Conservation (phyloP, 805 yeast species). For the Blastobotrys peoriensis region DNA sequence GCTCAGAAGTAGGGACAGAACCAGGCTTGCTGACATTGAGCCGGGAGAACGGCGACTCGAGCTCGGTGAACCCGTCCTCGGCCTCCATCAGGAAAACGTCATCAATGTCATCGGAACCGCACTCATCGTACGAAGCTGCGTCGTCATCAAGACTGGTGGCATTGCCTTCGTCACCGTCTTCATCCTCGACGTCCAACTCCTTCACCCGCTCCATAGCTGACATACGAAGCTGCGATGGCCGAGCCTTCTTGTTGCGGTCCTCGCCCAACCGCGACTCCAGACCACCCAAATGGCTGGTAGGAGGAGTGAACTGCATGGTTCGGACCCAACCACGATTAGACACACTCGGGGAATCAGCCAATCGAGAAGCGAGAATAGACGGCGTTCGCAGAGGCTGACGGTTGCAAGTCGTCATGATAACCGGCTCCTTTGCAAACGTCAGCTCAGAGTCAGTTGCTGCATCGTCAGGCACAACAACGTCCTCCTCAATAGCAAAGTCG, state of each 20-base stretch:
- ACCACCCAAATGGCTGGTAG: conserved; percentile 8
- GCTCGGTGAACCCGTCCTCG: conserved; percentile 5
- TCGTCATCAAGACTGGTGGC: conserved; percentile 9
- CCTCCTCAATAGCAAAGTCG: conserved; percentile 2
- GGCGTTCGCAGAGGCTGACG: conserved; percentile 31
- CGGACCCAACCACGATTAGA: conserved; percentile 20
- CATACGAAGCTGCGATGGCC: conserved; percentile 11
- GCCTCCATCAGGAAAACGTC: conserved; percentile 23
- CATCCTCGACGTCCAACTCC: conserved; percentile 8
- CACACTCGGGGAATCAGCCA: conserved; percentile 4
- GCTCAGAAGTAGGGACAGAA: conserved; percentile 2
- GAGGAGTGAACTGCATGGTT: conserved; percentile 29
- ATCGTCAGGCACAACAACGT: conserved; percentile 1
- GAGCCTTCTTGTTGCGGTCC: conserved; percentile 2
- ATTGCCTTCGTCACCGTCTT: conserved; percentile 11
- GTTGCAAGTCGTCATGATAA: conserved; percentile 23
- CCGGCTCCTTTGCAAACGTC: conserved; percentile 8
- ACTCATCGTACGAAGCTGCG: conserved; percentile 1
- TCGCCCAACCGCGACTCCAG: not conserved
- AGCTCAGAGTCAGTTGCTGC: conserved; percentile 2
- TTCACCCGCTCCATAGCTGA: conserved; percentile 12
- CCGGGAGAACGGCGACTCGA: conserved; percentile 6
- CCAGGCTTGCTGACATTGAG: not conserved
- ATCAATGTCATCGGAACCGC: conserved; percentile 14
- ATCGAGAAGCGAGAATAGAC: conserved; percentile 16